These are phyloP conservation scores for Brettanomyces bruxellensis DNA, from an alignment of 805 yeast genomes.

Conservation along the genomic window DNA sequence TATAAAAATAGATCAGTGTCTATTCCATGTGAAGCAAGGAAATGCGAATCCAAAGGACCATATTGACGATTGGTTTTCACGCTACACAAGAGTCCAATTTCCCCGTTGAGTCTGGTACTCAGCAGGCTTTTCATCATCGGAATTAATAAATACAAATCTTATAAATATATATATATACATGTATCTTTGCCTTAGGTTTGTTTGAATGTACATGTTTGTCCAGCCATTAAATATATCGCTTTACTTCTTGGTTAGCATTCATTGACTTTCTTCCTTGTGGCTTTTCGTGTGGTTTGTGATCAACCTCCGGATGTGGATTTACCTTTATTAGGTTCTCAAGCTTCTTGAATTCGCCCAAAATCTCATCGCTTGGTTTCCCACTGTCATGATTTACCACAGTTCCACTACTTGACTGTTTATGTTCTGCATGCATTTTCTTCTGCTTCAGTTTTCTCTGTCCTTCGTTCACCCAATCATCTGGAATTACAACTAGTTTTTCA, in stretches of 20 bases:
- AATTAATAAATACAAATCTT: not conserved
- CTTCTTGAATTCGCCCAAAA: conserved; percentile 12
- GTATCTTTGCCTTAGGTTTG: too few relatives aligned
- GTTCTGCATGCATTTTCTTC: not conserved
- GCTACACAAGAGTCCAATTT: conserved; percentile 11
- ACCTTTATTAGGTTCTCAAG: conserved; percentile 10
- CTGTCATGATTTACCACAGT: not conserved
- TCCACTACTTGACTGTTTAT: not conserved
- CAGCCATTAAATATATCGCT: not conserved
- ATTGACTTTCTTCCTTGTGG: not conserved
- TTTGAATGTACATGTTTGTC: not conserved
- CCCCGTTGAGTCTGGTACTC: not conserved
- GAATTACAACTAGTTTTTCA: conserved; percentile 18
- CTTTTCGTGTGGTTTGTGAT: not conserved
- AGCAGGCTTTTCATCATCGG: not conserved
- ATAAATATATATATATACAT: not conserved
- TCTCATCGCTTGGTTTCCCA: conserved; percentile 6
- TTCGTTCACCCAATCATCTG: conserved; percentile 12
- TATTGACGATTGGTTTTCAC: conserved; percentile 38
- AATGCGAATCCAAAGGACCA: conserved; percentile 35
- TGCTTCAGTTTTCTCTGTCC: conserved; percentile 4
- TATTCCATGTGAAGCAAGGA: conserved; percentile 30
- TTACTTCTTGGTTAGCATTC: not conserved
- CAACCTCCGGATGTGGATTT: conserved; percentile 2
- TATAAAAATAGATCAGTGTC: conserved; percentile 39